These are phyloP conservation scores for Angomonas ambiguus DNA, from an alignment of 208 protist genomes.

Conservation along the genomic window DNA sequence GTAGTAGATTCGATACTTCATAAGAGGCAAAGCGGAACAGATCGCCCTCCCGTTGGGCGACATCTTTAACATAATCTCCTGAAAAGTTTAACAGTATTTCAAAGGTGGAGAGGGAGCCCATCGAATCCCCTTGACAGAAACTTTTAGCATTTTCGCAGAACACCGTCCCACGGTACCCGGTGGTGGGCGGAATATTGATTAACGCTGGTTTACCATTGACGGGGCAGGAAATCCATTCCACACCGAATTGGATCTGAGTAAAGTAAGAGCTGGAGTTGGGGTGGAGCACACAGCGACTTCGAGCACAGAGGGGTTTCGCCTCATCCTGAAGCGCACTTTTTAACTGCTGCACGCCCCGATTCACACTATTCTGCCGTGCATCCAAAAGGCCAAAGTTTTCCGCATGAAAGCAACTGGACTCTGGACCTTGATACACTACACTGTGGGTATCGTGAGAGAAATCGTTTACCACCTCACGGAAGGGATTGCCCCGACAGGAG, in stretches of 20 bases:
- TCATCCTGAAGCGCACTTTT: no score
- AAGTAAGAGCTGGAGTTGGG: background rate
- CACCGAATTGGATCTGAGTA: constrained; percentile 31
- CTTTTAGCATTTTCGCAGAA: constrained; percentile 35
- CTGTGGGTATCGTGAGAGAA: background rate
- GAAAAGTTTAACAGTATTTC: background rate
- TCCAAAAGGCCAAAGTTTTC: background rate
- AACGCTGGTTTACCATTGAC: constrained; percentile 28
- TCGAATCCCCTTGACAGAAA: constrained; percentile 15
- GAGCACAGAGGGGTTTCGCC: background rate
- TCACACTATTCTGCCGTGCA: background rate
- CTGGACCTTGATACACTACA: background rate
- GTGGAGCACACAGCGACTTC: background rate
- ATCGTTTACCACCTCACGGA: background rate
- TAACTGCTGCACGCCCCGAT: no score
- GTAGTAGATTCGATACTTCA: background rate
- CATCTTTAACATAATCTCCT: background rate
- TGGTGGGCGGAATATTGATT: constrained; percentile 15
- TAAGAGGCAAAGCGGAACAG: background rate
- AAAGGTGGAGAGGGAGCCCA: background rate
- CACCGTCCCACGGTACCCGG: constrained; percentile 28
- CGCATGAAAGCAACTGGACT: background rate
- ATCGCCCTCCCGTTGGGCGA: background rate
- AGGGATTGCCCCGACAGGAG: background rate
- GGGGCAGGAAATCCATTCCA: constrained; percentile 42